phyloP scores from a whole-genome alignment of 352 stramenopile species.

The Pythium periplocum region DNA sequence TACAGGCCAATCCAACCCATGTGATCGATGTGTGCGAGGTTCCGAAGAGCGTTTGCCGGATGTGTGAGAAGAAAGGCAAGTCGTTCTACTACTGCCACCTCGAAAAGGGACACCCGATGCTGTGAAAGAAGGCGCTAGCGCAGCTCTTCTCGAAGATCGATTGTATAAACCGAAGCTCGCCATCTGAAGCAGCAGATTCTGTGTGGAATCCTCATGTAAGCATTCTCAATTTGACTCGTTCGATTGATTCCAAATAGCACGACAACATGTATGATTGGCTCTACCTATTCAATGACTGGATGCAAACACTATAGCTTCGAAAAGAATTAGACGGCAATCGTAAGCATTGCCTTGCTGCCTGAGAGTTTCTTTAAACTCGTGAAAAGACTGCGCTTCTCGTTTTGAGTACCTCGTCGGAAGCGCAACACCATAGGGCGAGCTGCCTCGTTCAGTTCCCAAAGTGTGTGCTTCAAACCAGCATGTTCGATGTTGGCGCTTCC shows the following conservation, averaged over 20 bases:
- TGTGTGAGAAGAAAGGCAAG: conserved; percentile 27
- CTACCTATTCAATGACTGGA: no score
- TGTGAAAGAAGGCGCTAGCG: conserved; percentile 20
- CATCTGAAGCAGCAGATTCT: no score
- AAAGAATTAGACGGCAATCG: conserved; percentile 14
- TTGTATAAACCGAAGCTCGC: no score
- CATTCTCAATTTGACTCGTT: no score
- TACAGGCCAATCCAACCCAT: conserved; percentile 57
- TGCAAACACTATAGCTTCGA: no score
- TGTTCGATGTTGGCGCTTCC: conserved; percentile 82
- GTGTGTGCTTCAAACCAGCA: conserved; percentile 76
- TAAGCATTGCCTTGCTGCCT: conserved; percentile 11
- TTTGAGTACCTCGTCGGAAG: conserved; percentile 75
- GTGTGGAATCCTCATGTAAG: no score
- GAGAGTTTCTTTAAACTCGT: conserved; percentile 34
- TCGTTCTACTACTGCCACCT: conserved; percentile 72
- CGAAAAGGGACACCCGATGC: conserved; percentile 69
- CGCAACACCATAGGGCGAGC: conserved; percentile 67
- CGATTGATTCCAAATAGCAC: no score
- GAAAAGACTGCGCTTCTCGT: conserved; percentile 76
- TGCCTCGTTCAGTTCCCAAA: conserved; percentile 80
- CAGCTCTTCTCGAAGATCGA: no score
- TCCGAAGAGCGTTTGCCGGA: conserved; percentile 32
- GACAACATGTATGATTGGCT: no score
- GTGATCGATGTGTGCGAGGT: conserved; percentile 64